These are phyloP conservation scores for Paxillus ammoniavirescens DNA, from an alignment of 768 basidiomycete genomes.

Conservation along the genomic window DNA sequence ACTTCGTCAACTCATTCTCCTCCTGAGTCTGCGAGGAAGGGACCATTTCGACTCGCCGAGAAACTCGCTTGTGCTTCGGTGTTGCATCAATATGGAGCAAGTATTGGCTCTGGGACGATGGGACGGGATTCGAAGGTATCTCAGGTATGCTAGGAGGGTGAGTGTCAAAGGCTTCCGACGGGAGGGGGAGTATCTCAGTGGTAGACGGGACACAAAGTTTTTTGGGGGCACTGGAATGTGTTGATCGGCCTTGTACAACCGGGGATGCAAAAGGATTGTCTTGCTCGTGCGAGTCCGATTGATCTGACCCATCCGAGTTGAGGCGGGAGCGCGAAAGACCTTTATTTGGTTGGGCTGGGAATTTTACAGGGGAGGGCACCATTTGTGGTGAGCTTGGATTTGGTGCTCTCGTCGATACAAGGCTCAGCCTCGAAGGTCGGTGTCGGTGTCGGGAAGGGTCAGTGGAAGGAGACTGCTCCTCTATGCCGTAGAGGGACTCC, in stretches of 20 bases:
- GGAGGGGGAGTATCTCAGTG: not conserved
- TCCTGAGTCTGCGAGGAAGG: conserved; percentile 33
- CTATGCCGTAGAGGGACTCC: not conserved
- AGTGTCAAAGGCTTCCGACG: not conserved
- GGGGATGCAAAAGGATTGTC: not conserved
- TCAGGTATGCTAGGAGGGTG: conserved; percentile 1
- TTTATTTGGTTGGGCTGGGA: not conserved
- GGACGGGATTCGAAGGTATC: conserved; percentile 14
- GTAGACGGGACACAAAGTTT: not conserved
- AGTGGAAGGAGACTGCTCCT: conserved; percentile 4
- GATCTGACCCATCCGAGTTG: not conserved
- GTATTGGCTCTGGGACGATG: conserved; percentile 35
- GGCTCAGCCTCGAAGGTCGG: not conserved
- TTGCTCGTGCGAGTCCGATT: conserved; percentile 1
- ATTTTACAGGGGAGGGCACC: not conserved
- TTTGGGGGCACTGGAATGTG: not conserved
- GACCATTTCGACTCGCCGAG: conserved; percentile 18
- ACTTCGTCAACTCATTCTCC: conserved; percentile 27
- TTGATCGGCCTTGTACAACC: not conserved
- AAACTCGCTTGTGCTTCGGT: conserved; percentile 35
- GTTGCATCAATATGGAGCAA: conserved; percentile 30
- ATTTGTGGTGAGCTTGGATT: not conserved
- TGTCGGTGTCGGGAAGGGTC: not conserved
- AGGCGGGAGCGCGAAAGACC: not conserved
- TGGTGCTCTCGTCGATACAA: not conserved